These are phyloP conservation scores for Amyloporia xantha DNA, from an alignment of 768 basidiomycete species.

Conservation along the genomic window DNA sequence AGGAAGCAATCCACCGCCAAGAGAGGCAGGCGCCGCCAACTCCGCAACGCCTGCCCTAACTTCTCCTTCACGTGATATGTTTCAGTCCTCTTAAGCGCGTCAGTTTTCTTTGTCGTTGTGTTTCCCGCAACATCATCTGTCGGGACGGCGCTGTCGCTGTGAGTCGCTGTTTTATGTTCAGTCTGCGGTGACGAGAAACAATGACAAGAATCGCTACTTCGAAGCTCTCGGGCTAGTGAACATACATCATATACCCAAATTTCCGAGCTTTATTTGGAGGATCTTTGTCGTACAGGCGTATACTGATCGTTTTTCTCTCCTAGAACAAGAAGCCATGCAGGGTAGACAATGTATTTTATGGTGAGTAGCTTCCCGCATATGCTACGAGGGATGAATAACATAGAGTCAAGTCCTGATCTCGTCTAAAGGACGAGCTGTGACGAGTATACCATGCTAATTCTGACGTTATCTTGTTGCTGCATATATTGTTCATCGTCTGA, in stretches of 20 bases:
- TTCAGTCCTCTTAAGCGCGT: slow-evolving; percentile 14
- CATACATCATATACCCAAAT: slow-evolving; percentile 80
- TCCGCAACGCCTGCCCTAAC: slow-evolving; percentile 28
- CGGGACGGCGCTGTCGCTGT: slow-evolving; percentile 22
- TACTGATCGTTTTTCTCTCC: too few relatives aligned
- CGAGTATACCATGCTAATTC: slow-evolving; percentile 88
- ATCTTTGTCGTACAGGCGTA: too few relatives aligned
- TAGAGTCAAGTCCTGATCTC: slow-evolving; percentile 89
- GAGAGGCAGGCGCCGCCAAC: slow-evolving; percentile 5
- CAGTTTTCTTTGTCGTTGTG: slow-evolving; percentile 13
- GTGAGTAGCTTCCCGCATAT: slow-evolving; percentile 30
- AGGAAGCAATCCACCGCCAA: slow-evolving; percentile 8
- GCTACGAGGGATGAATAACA: slow-evolving; percentile 55
- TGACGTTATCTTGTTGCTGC: slow-evolving; percentile 37
- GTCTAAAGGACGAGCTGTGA: slow-evolving; percentile 70
- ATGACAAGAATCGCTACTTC: slow-evolving; percentile 91
- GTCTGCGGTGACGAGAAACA: slow-evolving; percentile 51
- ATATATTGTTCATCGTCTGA: slow-evolving; percentile 23
- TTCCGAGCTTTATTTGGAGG: slow-evolving; percentile 50
- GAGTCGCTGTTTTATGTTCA: slow-evolving; percentile 24
- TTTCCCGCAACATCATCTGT: slow-evolving; percentile 1
- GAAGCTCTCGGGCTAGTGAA: slow-evolving; percentile 68
- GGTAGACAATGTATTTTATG: too few relatives aligned
- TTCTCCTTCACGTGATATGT: slow-evolving; percentile 25
- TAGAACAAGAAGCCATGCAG: too few relatives aligned